Percentiles rank a stretch among this genome's conserved stretches.
Evolutionary conservation across 2,329 filamentous ascomycete genomes (phyloP).

Genomic region (Nannizziopsis barbatae): DNA sequence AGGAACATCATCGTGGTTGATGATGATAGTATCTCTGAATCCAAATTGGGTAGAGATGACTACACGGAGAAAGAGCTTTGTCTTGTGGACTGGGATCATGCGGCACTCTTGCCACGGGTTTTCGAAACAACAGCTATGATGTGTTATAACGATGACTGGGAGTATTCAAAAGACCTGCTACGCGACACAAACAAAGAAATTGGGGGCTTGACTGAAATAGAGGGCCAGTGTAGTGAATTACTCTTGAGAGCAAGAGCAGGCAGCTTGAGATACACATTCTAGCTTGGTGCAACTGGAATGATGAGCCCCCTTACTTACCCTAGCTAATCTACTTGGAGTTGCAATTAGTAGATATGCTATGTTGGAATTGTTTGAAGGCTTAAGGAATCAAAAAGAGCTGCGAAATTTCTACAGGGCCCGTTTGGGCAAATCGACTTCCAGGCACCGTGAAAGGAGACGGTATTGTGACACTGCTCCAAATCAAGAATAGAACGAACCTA

Average conservation of each 20-base stretch:
- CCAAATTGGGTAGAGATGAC: neutral
- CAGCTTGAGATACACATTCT: no score
- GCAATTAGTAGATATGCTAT: no score
- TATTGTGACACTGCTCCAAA: no score
- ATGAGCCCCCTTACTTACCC: no score
- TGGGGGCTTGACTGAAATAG: constrained; percentile 17
- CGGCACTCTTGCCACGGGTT: constrained; percentile 20
- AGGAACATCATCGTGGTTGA: constrained; percentile 21
- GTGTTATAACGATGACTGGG: constrained; percentile 16
- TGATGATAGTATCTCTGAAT: constrained; percentile 10
- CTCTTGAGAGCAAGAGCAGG: constrained; percentile 11
- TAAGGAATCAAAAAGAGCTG: no score
- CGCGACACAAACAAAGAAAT: constrained; percentile 11
- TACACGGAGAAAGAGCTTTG: constrained; percentile 12
- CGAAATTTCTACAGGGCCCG: no score
- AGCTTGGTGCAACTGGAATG: no score
- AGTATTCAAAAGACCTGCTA: constrained; percentile 15
- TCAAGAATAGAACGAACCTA: no score
- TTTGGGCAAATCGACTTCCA: no score
- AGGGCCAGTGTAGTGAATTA: constrained; percentile 17
- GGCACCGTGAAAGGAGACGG: no score
- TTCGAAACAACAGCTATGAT: constrained; percentile 19
- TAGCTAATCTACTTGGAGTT: no score
- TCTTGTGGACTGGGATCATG: constrained; percentile 21
- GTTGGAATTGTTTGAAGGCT: no score